Evolutionary conservation across 345 rosid species (phyloP).

Genomic region (sweet orange (Citrus sinensis)): DVS_A1.0 CM039167.1:22232001-22232500

Average conservation of each 20-base stretch:
- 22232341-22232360: too few species aligned
- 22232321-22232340: background rate
- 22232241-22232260: background rate
- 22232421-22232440: too few species aligned
- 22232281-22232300: background rate
- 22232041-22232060: constrained; percentile 44
- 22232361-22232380: too few species aligned
- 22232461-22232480: background rate
- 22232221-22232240: background rate
- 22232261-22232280: background rate
- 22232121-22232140: background rate
- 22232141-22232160: background rate
- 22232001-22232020: constrained; percentile 88
- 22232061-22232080: background rate
- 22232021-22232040: constrained; percentile 79
- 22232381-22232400: too few species aligned
- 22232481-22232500: background rate
- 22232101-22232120: background rate
- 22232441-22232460: background rate
- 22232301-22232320: background rate
- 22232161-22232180: background rate
- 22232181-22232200: background rate
- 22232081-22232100: background rate
- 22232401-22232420: too few species aligned
- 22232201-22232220: background rate